phyloP scores from a whole-genome alignment of 176 grass and related monocot genomes.

The Oryza australiensis region DNA sequence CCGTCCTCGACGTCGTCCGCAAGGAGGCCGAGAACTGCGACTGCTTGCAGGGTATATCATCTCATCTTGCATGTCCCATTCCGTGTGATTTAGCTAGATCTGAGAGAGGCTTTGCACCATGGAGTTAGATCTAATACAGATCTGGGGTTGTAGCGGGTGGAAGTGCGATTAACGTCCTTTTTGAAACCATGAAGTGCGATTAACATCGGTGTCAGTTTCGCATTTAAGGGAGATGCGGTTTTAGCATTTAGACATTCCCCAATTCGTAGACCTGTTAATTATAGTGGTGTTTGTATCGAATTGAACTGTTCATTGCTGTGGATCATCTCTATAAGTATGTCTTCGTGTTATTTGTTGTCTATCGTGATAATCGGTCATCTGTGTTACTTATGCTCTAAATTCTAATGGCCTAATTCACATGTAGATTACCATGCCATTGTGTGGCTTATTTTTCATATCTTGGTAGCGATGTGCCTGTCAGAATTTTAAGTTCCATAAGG shows the following conservation, averaged over 20 bases:
- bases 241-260: neutral
- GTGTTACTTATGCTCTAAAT: neutral
- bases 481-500: neutral
- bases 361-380: neutral
- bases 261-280: neutral
- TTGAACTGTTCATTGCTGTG: neutral
- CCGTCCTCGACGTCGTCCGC: slow-evolving; percentile 91
- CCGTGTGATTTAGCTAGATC: neutral
- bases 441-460: slow-evolving; percentile 2
- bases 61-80: neutral
- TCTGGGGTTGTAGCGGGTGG: neutral
- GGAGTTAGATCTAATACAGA: neutral
- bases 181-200: neutral
- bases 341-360: neutral
- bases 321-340: neutral
- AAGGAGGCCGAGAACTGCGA: slow-evolving; percentile 99
- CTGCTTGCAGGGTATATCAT: slow-evolving; percentile 75
- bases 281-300: neutral
- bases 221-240: neutral
- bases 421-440: neutral
- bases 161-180: neutral
- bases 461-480: neutral
- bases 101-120: neutral
- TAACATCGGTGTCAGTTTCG: neutral
- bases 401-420: neutral